phyloP scores from a whole-genome alignment of 495 filamentous ascomycete species.

The Pseudomonodictys pantanalensis region DNA sequence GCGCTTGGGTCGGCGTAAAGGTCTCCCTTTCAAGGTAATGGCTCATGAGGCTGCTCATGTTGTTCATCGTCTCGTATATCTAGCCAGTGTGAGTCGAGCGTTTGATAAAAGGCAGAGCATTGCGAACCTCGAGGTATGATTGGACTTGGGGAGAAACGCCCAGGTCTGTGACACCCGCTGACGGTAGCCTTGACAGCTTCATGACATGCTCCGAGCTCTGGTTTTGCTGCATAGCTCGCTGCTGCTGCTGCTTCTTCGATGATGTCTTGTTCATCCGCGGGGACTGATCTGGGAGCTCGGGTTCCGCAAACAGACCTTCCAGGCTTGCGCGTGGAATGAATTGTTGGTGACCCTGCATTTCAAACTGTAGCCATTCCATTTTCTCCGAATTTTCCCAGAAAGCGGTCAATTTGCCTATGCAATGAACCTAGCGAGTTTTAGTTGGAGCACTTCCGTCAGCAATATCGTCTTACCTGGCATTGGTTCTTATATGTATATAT shows the following conservation, averaged over 20 bases:
- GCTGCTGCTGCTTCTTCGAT: conserved; percentile 24
- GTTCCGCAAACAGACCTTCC: conserved; percentile 29
- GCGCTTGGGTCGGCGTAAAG: conserved; percentile 37
- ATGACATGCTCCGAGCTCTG: conserved; percentile 33
- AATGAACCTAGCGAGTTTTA: conserved; percentile 27
- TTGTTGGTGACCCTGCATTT: conserved; percentile 36
- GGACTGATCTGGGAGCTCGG: conserved; percentile 36
- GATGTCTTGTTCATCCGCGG: conserved; percentile 43
- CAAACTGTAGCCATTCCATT: conserved; percentile 37
- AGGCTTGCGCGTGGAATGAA: conserved; percentile 34
- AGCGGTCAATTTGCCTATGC: conserved; percentile 36
- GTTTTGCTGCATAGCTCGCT: conserved; percentile 26
- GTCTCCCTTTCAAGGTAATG: conserved; percentile 37
- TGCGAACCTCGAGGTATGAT: conserved; percentile 44
- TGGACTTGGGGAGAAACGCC: conserved; percentile 36
- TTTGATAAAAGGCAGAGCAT: conserved; percentile 2
- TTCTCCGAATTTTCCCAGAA: conserved; percentile 36
- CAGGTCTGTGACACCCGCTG: conserved; percentile 27
- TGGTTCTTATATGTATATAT: conserved; percentile 40
- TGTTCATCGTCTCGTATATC: conserved; percentile 44
- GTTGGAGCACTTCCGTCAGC: conserved; percentile 4
- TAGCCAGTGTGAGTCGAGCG: conserved; percentile 14
- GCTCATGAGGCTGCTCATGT: conserved; percentile 41
- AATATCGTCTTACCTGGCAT: conserved; percentile 34
- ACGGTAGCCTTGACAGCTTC: conserved; percentile 33